phyloP scores from a whole-genome alignment of 1,284 basidiomycete species.

The Inonotus obliquus region DNA sequence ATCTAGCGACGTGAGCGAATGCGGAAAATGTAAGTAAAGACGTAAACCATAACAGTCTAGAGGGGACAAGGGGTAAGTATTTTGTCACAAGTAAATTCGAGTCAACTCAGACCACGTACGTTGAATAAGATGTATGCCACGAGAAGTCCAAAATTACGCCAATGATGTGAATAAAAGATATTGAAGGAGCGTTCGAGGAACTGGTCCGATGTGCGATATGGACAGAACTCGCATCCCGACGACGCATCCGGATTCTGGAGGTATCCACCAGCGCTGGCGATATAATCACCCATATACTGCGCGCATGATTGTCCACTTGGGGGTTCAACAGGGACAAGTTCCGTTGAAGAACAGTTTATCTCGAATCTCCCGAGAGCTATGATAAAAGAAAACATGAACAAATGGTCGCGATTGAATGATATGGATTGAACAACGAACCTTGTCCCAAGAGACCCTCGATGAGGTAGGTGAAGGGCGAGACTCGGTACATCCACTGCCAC shows the following conservation, averaged over 20 bases:
- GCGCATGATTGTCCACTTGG: conserved; percentile 58
- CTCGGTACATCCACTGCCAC: conserved; percentile 20
- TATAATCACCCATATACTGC: conserved; percentile 50
- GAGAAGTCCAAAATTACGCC: conserved; percentile 48
- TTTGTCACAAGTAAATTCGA: not conserved
- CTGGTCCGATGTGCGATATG: conserved; percentile 37
- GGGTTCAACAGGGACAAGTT: conserved; percentile 49
- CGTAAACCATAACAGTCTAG: conserved; percentile 29
- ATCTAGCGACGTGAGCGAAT: conserved; percentile 23
- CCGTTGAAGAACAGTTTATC: conserved; percentile 52
- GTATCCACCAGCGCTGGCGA: conserved; percentile 56
- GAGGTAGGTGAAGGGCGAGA: conserved; percentile 38
- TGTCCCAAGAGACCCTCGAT: conserved; percentile 22
- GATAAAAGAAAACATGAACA: not conserved
- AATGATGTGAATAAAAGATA: conserved; percentile 44
- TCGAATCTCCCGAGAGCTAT: conserved; percentile 41
- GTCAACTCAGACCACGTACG: conserved; percentile 31
- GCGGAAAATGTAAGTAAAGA: conserved; percentile 36
- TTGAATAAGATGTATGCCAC: conserved; percentile 43
- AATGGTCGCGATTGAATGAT: not conserved
- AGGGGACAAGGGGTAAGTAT: not conserved
- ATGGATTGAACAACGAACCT: not conserved
- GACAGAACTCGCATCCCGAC: conserved; percentile 51
- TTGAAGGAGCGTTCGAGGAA: conserved; percentile 41
- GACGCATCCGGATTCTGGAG: conserved; percentile 55